Conservation (phyloP, 2,329 filamentous ascomycete species). For the Hypoxylon sp. region DNA sequence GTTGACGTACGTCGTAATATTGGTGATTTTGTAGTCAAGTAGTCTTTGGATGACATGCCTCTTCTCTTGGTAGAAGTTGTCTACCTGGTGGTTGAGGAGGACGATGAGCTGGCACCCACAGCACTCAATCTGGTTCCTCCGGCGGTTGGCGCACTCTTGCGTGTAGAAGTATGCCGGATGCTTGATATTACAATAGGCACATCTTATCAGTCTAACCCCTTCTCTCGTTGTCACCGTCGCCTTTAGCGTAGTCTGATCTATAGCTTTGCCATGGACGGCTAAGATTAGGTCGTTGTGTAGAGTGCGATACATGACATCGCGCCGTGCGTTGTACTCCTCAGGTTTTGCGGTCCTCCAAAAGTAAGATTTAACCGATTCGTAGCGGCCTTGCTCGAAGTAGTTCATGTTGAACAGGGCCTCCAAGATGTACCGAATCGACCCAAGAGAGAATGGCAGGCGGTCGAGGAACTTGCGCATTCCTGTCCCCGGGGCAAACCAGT, state of each 20-base stretch:
- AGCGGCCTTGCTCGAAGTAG: constrained; percentile 15
- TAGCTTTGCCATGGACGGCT: constrained; percentile 34
- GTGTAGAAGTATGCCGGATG: constrained; percentile 43
- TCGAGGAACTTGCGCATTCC: constrained; percentile 51
- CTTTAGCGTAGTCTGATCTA: not conserved
- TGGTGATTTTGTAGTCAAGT: constrained; percentile 1
- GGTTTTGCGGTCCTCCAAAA: no score
- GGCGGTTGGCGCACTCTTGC: not conserved
- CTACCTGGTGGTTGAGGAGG: constrained; percentile 4
- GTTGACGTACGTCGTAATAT: constrained; percentile 1
- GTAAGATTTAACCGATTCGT: not conserved
- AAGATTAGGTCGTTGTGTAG: constrained; percentile 44
- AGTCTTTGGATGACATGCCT: not conserved
- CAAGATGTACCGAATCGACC: constrained; percentile 41
- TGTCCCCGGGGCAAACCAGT: constrained; percentile 48
- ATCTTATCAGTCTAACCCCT: constrained; percentile 15
- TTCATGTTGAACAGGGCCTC: constrained; percentile 41
- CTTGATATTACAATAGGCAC: constrained; percentile 27
- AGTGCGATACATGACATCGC: constrained; percentile 23
- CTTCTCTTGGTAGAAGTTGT: constrained; percentile 32
- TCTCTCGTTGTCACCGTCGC: not conserved
- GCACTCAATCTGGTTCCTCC: constrained; percentile 25
- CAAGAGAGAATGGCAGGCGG: constrained; percentile 45
- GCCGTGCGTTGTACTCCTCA: not conserved
- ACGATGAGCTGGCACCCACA: constrained; percentile 44